These are phyloP conservation scores for Hippophae rhamnoides DNA, from an alignment of 306 rosid species.

Conservation along the genomic window DNA sequence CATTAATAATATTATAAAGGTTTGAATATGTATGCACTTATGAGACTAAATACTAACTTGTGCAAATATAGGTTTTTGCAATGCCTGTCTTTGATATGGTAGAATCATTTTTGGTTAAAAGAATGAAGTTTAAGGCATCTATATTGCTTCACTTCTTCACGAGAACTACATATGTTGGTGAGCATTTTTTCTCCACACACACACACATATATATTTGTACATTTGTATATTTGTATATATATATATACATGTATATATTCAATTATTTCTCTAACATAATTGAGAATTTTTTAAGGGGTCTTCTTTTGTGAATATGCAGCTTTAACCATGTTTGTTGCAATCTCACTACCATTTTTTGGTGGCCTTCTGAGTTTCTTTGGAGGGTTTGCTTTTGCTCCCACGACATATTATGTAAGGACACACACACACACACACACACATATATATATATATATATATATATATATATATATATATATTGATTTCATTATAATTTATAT, in stretches of 20 bases:
- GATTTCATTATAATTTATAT: too few relatives aligned
- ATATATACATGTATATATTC: too few relatives aligned
- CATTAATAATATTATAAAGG: too few relatives aligned
- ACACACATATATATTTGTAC: background rate
- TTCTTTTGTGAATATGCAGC: slow-evolving; percentile 14
- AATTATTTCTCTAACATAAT: background rate
- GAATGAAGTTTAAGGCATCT: slow-evolving; percentile 28
- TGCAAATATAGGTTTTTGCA: slow-evolving; percentile 20
- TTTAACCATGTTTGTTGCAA: slow-evolving; percentile 22
- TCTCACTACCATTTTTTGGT: slow-evolving; percentile 36
- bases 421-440: too few relatives aligned
- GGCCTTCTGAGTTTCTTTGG: slow-evolving; percentile 38
- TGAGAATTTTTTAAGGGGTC: background rate
- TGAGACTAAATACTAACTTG: background rate
- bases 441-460: too few relatives aligned
- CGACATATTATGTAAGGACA: slow-evolving; percentile 27
- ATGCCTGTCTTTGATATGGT: slow-evolving; percentile 31
- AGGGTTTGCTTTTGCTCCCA: slow-evolving; percentile 40
- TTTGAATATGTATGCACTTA: too few relatives aligned
- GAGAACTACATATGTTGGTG: slow-evolving; percentile 31
- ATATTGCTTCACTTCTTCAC: slow-evolving; percentile 17
- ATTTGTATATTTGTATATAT: too few relatives aligned
- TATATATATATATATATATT: too few relatives aligned
- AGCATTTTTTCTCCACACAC: background rate
- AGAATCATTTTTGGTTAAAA: slow-evolving; percentile 21